Percentiles rank a stretch among this genome's conserved stretches.
phyloP scores from a whole-genome alignment of 2,329 filamentous ascomycete genomes.

The Tolypocladium ovalisporum region DNA sequence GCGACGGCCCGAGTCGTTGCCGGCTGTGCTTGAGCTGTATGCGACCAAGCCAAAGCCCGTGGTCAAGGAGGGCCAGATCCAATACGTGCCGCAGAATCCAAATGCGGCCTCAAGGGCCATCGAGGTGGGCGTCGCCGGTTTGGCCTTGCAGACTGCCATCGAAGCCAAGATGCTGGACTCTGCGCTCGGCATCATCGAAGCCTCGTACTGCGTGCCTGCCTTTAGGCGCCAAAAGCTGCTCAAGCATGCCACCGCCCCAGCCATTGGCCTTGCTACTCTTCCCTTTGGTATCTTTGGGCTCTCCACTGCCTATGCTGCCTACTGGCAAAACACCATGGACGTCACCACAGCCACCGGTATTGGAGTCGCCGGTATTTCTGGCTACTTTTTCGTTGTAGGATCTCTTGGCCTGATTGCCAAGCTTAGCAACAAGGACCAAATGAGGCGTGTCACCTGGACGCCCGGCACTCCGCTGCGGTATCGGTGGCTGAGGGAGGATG shows the following conservation, averaged over 20 bases:
- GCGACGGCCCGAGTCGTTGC: slow-evolving; percentile 63
- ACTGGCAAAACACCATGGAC: slow-evolving; percentile 61
- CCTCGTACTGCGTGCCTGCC: slow-evolving; percentile 54
- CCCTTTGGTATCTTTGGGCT: slow-evolving; percentile 61
- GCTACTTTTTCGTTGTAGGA: slow-evolving; percentile 72
- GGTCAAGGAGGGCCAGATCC: slow-evolving; percentile 45
- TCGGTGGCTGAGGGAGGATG: slow-evolving; percentile 82
- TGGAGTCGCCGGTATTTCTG: slow-evolving; percentile 68
- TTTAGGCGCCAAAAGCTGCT: slow-evolving; percentile 59
- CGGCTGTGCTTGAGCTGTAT: slow-evolving; percentile 71
- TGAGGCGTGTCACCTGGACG: slow-evolving; percentile 86
- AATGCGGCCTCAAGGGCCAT: slow-evolving; percentile 62
- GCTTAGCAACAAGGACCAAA: slow-evolving; percentile 85
- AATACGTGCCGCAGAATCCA: slow-evolving; percentile 53
- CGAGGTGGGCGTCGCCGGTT: slow-evolving; percentile 55
- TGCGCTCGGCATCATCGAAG: slow-evolving; percentile 65
- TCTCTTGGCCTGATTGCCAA: slow-evolving; percentile 77
- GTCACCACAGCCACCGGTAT: slow-evolving; percentile 61
- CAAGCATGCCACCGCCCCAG: slow-evolving; percentile 50
- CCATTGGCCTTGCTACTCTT: slow-evolving; percentile 42
- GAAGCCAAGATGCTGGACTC: slow-evolving; percentile 66
- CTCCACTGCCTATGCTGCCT: slow-evolving; percentile 39
- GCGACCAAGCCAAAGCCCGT: slow-evolving; percentile 68
- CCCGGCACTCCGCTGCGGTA: slow-evolving; percentile 69
- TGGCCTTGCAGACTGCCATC: slow-evolving; percentile 71